Base-by-base conservation (phyloP, 139 green algal genomes). In the Coelastrella sp. region DNA sequence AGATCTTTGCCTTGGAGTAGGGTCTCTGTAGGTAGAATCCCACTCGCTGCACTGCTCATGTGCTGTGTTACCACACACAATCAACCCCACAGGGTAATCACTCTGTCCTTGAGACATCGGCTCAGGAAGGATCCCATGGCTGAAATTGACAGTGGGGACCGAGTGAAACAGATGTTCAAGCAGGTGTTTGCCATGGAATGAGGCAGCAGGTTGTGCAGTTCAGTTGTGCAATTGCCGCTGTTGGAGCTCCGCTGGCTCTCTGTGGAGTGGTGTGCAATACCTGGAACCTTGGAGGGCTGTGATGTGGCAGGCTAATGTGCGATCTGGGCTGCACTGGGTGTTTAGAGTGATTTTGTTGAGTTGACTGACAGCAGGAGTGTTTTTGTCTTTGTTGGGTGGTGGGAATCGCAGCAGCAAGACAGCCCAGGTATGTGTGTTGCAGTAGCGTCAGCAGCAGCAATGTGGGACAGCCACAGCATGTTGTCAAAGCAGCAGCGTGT, bases 91-190 rank as follows among this genome's bases (percentile, higher is more conserved):
- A 91, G 89, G 58, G 94, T 99, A 27, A 96, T 98, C 25, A 91
- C 93, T 14, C 90, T 99, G 89, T 98, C 95, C 90, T 91, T 99
- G 84, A 95, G 96, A 88, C 98, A 99, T 95, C 95, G 96, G 61
- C 88, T 99, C 93, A 94, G 98, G 66, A 99, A 99, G 94, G 97
- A 99, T 92, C 95, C 96, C 5, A 92, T 99, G 89, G 97, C 98
- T 82, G 91, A 95, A 76, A 98, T 99, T 72, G 96, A 94, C 89
- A 89, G 84, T 35, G 92, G 92, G 22, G 92, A 95, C 91, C 78
- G 90, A 25, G 94, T 96, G 12, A 85, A 91, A 12, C 89, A 94
- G 14, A 78, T 94, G 24, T 96, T 96, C 91, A 94, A 96, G 93
- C 25, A 75, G 59, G 90, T 96, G 7, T 96, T 96, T 73, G 91